Evolutionary conservation across 2,329 filamentous ascomycete genomes (phyloP), one percentile per base, ranked within the genome.

Genomic region (Epichloe festucae): DNA sequence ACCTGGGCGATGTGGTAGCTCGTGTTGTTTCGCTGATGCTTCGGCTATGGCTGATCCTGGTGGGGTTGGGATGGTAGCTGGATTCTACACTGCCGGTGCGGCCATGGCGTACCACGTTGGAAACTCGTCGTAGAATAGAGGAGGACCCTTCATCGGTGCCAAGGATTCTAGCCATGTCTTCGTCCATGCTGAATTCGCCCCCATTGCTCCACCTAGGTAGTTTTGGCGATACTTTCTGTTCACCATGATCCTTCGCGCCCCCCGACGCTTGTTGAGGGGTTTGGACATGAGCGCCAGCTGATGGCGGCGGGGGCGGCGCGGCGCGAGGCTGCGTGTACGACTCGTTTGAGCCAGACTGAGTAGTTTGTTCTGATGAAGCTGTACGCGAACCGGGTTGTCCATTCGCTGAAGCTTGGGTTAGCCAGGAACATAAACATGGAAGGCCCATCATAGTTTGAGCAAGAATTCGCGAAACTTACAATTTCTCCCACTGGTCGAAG

Each of bases 41-140:
- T 54, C 81, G 74, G 50, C 72, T 70, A 62, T 84, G 81, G 51
- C 74, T 73, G 11, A 64, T 61, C 54, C 75, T 69, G 46, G 68
- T 62, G 36, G 67, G 63, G 54, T 64, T 46, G 27, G 50, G 44
- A 38, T 65, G 52, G 17, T 66, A 71, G 59, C 70, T 71, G 27
- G 74, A 73, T 58, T 84, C 81, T 55, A 87, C 81, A 65, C 90
- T 96, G 66, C 83, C 87, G 64, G 87, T 95, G 57, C 93, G 84
- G 51, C 89, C 89, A 67, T 97, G 93, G 56, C 89, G 87, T 52
- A 96, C 89, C 48, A 88, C 90, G 64, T 95, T 95, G 7, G 93
- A 97, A 41, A 96, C 87, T 49, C 89, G 82, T 52, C 88, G 86
- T 55, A 97, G 73, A 54, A 96, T 86, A 1, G 87, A 91, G 27